Evolutionary conservation across 148 eudicot species (phyloP), one percentile per base, ranked within the genome.

Genomic region (Heliosperma pusillum): DNA sequence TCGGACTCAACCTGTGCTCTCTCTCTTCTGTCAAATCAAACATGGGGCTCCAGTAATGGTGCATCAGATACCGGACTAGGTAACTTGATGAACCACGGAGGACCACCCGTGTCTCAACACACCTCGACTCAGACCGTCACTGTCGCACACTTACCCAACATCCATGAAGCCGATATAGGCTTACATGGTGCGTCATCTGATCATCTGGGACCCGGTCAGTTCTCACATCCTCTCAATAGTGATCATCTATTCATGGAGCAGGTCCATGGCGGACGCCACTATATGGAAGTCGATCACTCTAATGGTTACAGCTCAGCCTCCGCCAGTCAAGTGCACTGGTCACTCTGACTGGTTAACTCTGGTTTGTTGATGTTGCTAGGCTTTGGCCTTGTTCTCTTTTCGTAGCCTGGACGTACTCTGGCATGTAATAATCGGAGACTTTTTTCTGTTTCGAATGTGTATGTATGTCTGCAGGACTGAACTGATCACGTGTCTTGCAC

Each of bases 21-120:
- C 98, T 94, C 98, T 94, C 97, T 94, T 94, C 98, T 94, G 98
- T 94, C 98, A 94, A 90, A 81, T 84, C 93, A 88, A 79, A 82
- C 90, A 73, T 88, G 95, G 90, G 85, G 79, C 87, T 86, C 91
- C 73, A 84, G 82, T 79, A 83, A 77, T 84, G 86, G 74, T 50
- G 71, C 85, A 72, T 84, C 84, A 30, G 81, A 73, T 79, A 85
- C 82, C 29, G 89, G 77, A 71, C 72, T 65, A 2, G 80, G 72
- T 73, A 78, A 47, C 86, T 79, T 81, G 72, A 80, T 82, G 72
- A 82, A 83, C 64, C 24, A 77, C 58, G 77, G 76, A 53, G 90
- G 85, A 65, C 60, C 84, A 44, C 29, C 85, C 71, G 53, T 86
- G 74, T 82, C 81, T 78, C 92, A 83, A 57, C 77, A 85, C 66